Conservation (phyloP, 176 grass and related monocot species). For the Alloteropsis semialata region DNA sequence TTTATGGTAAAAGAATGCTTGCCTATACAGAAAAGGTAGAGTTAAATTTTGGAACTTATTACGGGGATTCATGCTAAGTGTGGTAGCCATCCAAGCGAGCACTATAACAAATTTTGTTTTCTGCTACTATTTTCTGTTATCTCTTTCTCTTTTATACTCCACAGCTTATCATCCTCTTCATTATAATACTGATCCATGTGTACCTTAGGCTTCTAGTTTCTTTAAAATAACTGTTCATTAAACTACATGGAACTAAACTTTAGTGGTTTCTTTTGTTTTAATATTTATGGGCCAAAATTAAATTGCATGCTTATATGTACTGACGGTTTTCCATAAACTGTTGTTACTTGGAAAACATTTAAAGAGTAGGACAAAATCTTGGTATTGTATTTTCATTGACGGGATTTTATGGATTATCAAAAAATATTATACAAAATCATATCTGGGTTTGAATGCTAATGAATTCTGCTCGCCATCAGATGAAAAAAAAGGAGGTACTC, state of each 20-base stretch:
- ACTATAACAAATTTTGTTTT: not conserved
- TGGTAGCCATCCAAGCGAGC: not conserved
- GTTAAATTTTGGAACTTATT: not conserved
- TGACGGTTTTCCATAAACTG: not conserved
- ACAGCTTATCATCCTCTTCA: not conserved
- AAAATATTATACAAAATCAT: conserved; percentile 28
- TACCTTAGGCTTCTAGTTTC: not conserved
- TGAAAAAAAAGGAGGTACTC: not conserved
- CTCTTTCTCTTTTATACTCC: not conserved
- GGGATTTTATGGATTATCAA: conserved; percentile 23
- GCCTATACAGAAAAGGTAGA: not conserved
- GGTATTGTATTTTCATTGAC: not conserved
- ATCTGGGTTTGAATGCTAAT: conserved; percentile 33
- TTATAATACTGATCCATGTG: not conserved
- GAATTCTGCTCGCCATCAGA: conserved; percentile 23
- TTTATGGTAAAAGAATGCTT: not conserved
- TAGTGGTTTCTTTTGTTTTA: not conserved
- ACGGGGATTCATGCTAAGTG: not conserved
- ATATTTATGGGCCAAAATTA: not conserved
- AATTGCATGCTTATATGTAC: not conserved
- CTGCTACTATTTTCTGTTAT: not conserved
- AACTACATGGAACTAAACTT: not conserved
- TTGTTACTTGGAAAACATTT: not conserved
- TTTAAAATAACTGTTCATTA: conserved; percentile 1
- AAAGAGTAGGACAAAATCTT: conserved; percentile 12